Conservation (phyloP, 164 flowering plant genomes). For the Umbellularia californica region DNA sequence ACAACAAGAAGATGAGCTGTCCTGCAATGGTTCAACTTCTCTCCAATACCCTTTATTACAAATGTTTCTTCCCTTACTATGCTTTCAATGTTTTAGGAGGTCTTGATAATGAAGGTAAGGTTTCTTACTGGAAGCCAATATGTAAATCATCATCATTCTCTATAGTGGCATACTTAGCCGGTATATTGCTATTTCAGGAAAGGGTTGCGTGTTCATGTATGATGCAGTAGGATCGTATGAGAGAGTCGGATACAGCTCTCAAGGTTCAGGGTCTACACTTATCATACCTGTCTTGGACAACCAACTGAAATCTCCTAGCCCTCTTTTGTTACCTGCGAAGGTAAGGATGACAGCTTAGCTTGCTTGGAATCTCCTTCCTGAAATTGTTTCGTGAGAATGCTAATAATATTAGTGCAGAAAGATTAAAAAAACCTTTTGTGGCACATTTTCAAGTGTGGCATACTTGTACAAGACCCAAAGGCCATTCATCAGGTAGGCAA, state of each 20-base stretch:
- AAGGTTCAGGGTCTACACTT: conserved; percentile 92
- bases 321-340: conserved; percentile 80
- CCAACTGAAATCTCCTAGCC: conserved; percentile 95
- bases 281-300: conserved; percentile 92
- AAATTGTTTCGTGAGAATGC: too few species aligned
- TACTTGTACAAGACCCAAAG: too few species aligned
- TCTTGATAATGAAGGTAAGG: conserved; percentile 75
- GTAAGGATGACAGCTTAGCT: conserved; percentile 25
- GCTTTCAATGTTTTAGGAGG: conserved; percentile 95
- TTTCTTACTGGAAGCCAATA: background rate
- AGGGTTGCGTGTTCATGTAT: conserved; percentile 96
- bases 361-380: background rate
- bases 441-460: too few species aligned
- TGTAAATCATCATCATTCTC: too few species aligned
- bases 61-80: conserved; percentile 96
- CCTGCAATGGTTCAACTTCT: conserved; percentile 98
- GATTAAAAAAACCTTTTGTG: too few species aligned
- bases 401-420: too few species aligned
- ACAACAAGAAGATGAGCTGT: conserved; percentile 98
- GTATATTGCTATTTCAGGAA: conserved; percentile 39
- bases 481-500: too few species aligned
- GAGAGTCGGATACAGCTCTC: conserved; percentile 90
- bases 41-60: conserved; percentile 95
- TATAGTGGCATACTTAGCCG: too few species aligned
- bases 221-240: conserved; percentile 99